phyloP scores from a whole-genome alignment of 2,329 filamentous ascomycete genomes.

The Diaporthe nobilis region DNA sequence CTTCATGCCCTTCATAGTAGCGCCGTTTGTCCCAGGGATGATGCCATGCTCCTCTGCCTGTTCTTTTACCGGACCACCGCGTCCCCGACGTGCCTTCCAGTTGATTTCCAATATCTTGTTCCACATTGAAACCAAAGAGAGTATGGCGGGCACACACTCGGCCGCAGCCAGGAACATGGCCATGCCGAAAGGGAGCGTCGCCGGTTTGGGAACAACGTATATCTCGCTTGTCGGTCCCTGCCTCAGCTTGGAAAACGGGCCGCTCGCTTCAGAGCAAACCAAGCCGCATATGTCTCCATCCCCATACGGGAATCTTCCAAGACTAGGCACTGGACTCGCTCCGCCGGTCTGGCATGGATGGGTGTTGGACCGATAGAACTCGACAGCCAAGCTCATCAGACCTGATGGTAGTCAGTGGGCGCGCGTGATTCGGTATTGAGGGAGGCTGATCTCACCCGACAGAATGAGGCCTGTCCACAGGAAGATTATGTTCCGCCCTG shows the following conservation, averaged over 20 bases:
- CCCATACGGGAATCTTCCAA: constrained; percentile 59
- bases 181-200: constrained; percentile 69
- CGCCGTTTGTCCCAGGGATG: constrained; percentile 69
- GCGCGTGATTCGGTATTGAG: neutral
- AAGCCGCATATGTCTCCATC: constrained; percentile 60
- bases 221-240: constrained; percentile 70
- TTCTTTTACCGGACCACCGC: constrained; percentile 53
- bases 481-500: constrained; percentile 76
- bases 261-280: constrained; percentile 58
- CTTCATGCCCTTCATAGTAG: constrained; percentile 66
- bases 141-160: constrained; percentile 74
- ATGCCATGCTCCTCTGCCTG: constrained; percentile 49
- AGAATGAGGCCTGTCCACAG: constrained; percentile 74
- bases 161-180: constrained; percentile 73
- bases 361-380: constrained; percentile 70
- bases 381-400: constrained; percentile 72
- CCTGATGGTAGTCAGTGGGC: constrained; percentile 53
- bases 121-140: constrained; percentile 74
- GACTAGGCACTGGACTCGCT: constrained; percentile 55
- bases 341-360: neutral
- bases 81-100: constrained; percentile 59
- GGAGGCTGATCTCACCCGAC: constrained; percentile 58
- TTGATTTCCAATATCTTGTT: constrained; percentile 75
- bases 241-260: constrained; percentile 70
- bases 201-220: constrained; percentile 72